Conservation (phyloP, 768 basidiomycete genomes). For the Asterophora parasitica region DNA sequence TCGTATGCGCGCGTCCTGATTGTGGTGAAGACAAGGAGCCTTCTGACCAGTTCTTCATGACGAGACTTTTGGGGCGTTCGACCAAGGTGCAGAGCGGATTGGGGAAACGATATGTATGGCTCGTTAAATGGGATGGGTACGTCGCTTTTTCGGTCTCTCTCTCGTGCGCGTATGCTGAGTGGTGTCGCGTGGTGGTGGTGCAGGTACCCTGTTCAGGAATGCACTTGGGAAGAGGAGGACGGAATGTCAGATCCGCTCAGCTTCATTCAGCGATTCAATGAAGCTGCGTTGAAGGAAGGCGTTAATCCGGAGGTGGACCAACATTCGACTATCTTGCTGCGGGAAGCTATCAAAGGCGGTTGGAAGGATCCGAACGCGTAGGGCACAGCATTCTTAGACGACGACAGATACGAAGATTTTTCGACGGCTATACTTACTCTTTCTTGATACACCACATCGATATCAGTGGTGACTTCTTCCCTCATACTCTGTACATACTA, state of each 20-base stretch:
- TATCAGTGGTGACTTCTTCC: no score
- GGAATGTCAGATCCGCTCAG: conserved; percentile 23
- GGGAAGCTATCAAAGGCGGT: conserved; percentile 28
- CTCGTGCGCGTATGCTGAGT: conserved; percentile 1
- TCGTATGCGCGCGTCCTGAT: conserved; percentile 24
- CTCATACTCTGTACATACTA: no score
- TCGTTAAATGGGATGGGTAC: conserved; percentile 40
- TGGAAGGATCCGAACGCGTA: conserved; percentile 20
- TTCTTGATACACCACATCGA: background rate
- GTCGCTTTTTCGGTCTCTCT: background rate
- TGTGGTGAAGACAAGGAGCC: conserved; percentile 19
- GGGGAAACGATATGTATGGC: conserved; percentile 24
- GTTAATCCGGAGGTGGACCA: conserved; percentile 22
- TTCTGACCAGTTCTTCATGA: conserved; percentile 25
- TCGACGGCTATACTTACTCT: background rate
- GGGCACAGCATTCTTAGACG: background rate
- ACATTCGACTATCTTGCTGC: conserved; percentile 23
- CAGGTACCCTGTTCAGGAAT: conserved; percentile 30
- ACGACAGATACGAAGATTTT: background rate
- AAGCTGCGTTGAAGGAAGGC: conserved; percentile 24
- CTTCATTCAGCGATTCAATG: conserved; percentile 28
- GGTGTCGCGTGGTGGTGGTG: background rate
- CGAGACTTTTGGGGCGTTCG: conserved; percentile 29
- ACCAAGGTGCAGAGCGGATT: conserved; percentile 21
- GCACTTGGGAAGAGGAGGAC: conserved; percentile 32